Conservation (phyloP, 2,329 filamentous ascomycete species). For the Neocucurbitaria cava region DNA sequence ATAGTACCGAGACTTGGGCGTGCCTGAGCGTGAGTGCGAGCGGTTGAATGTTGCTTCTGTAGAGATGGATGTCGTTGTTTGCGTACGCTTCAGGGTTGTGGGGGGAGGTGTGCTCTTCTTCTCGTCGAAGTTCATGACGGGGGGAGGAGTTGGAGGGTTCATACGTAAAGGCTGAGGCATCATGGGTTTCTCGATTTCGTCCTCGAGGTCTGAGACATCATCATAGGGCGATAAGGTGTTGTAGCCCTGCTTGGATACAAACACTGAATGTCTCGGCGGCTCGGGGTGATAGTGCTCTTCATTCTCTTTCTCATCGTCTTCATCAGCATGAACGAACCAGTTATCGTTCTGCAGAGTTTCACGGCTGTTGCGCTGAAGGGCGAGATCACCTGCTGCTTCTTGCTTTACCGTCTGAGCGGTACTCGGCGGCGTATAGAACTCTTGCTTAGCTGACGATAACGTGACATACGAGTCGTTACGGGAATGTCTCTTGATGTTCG, state of each 20-base stretch:
- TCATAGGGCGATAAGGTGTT: conserved; percentile 35
- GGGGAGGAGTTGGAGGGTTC: conserved; percentile 54
- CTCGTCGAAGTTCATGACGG: conserved; percentile 21
- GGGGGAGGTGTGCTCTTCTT: conserved; percentile 26
- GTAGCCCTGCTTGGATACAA: conserved; percentile 40
- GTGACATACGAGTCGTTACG: conserved; percentile 36
- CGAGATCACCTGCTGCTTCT: conserved; percentile 33
- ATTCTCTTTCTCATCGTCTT: conserved; percentile 19
- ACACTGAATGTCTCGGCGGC: conserved; percentile 29
- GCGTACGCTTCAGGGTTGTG: conserved; percentile 26
- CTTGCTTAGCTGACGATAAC: conserved; percentile 34
- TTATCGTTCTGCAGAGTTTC: conserved; percentile 54
- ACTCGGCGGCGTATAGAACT: conserved; percentile 37
- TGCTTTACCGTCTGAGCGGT: conserved; percentile 25
- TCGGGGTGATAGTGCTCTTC: conserved; percentile 17
- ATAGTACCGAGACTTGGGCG: conserved; percentile 55
- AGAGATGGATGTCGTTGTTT: conserved; percentile 36
- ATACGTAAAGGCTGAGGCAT: conserved; percentile 54
- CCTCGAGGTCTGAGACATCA: conserved; percentile 37
- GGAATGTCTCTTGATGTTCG: conserved; percentile 42
- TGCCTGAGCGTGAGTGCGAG: conserved; percentile 35
- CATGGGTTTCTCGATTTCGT: conserved; percentile 35
- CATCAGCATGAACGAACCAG: conserved; percentile 53
- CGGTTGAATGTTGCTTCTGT: conserved; percentile 37
- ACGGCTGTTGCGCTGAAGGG: conserved; percentile 36